Percentiles rank a stretch among this genome's conserved stretches.
These are phyloP conservation scores for Nematocida parisii DNA, from an alignment of 371 early-diverging fungal species.

Conservation along the genomic window DNA sequence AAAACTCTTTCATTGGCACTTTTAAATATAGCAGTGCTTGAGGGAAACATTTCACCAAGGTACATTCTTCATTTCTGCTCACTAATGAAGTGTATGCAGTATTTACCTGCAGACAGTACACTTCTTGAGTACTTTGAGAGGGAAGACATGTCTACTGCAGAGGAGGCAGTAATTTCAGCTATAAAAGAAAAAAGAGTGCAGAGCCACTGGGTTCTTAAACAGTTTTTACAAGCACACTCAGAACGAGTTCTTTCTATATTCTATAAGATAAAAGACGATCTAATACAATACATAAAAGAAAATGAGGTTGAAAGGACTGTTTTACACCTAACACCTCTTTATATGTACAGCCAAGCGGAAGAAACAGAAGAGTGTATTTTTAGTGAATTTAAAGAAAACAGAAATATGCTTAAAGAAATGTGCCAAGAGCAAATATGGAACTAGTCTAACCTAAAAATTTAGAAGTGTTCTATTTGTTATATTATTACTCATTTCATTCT, in stretches of 20 bases:
- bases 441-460: slow-evolving; percentile 4
- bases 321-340: slow-evolving; percentile 28
- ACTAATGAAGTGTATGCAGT: background rate
- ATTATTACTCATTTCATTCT: background rate
- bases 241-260: background rate
- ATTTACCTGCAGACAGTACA: slow-evolving; percentile 5
- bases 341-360: slow-evolving; percentile 44
- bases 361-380: slow-evolving; percentile 25
- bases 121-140: slow-evolving; percentile 31
- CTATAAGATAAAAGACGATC: background rate
- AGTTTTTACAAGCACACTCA: background rate
- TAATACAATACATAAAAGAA: background rate
- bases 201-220: slow-evolving; percentile 1
- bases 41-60: background rate
- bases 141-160: background rate
- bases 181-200: slow-evolving; percentile 4
- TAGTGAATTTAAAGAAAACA: background rate
- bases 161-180: background rate
- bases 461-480: background rate
- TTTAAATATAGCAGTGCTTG: background rate
- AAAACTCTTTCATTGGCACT: slow-evolving; percentile 3
- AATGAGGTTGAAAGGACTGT: slow-evolving; percentile 10
- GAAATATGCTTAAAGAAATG: background rate
- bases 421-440: slow-evolving; percentile 44
- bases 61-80: slow-evolving; percentile 20